Conservation (phyloP, 345 rosid species). For the Salix udensis region DNA sequence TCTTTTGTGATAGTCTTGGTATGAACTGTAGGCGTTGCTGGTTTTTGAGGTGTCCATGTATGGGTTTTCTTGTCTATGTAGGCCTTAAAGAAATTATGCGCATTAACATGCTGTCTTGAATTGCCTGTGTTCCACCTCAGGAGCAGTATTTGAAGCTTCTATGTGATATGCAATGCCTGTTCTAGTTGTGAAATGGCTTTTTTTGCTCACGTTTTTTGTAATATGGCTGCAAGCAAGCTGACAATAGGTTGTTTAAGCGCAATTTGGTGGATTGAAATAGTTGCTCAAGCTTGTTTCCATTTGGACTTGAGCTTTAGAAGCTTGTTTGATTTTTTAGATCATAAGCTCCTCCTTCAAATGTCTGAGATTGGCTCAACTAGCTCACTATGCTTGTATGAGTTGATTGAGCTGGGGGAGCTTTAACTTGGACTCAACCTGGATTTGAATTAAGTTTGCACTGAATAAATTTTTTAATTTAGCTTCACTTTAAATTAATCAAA, state of each 20-base stretch:
- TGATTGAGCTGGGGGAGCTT: not conserved
- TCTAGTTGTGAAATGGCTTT: not conserved
- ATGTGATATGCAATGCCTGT: not conserved
- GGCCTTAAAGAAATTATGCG: not conserved
- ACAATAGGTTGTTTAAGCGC: not conserved
- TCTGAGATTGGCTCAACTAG: not conserved
- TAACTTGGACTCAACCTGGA: not conserved
- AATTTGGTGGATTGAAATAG: not conserved
- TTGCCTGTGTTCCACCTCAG: not conserved
- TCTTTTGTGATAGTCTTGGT: too few species aligned
- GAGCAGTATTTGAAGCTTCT: not conserved
- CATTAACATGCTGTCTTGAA: not conserved
- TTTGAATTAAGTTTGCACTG: too few species aligned
- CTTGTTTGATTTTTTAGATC: not conserved
- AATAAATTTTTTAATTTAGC: not conserved
- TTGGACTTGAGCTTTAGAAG: not conserved
- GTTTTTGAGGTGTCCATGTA: not conserved
- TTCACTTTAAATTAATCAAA: not conserved
- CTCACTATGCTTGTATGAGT: not conserved
- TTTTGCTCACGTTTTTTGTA: not conserved
- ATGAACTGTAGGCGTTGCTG: not conserved
- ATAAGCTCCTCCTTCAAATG: not conserved
- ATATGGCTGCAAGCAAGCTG: not conserved
- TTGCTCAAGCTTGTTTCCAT: not conserved
- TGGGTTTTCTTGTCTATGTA: not conserved